These are phyloP conservation scores for Rutstroemia sp. DNA, from an alignment of 2,329 filamentous ascomycete genomes.

Conservation along the genomic window DNA sequence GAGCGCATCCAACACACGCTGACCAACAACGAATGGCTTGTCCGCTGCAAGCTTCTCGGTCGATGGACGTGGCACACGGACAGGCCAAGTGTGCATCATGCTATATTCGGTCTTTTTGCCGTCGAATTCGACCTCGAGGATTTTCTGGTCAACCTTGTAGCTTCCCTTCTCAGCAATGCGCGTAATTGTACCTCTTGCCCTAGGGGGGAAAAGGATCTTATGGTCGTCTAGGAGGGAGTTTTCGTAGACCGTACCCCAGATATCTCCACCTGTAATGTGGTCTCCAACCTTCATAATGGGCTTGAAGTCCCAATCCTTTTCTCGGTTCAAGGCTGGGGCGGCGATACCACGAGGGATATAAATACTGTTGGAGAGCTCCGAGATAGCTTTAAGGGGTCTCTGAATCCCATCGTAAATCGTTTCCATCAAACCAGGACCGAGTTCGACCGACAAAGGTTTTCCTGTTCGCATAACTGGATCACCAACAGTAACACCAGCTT, in stretches of 20 bases:
- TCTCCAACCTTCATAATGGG: conserved; percentile 90
- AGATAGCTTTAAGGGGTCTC: conserved; percentile 81
- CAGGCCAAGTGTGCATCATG: conserved; percentile 99
- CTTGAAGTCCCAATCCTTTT: conserved; percentile 95
- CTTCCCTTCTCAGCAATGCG: conserved; percentile 81
- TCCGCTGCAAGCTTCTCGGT: conserved; percentile 88
- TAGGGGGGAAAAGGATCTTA: conserved; percentile 85
- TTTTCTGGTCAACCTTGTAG: conserved; percentile 90
- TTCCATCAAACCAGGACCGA: conserved; percentile 94
- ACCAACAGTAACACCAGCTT: conserved; percentile 90
- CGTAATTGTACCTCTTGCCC: conserved; percentile 86
- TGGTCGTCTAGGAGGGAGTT: conserved; percentile 93
- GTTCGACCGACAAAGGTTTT: conserved; percentile 94
- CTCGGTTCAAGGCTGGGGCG: conserved; percentile 78
- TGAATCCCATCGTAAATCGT: conserved; percentile 99
- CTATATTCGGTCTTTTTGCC: conserved; percentile 88
- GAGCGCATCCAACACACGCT: conserved; percentile 90
- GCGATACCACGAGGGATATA: conserved; percentile 96
- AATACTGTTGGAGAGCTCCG: conserved; percentile 72
- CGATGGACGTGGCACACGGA: conserved; percentile 87
- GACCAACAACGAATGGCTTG: conserved; percentile 89
- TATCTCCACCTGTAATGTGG: conserved; percentile 91
- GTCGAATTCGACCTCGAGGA: conserved; percentile 94
- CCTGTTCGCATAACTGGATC: conserved; percentile 86
- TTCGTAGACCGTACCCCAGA: conserved; percentile 91